A percentile compares a stretch with the other conserved stretches of the same genome.
Conservation (phyloP, 1,139 yeast species). For the Yarrowia galli region DNA sequence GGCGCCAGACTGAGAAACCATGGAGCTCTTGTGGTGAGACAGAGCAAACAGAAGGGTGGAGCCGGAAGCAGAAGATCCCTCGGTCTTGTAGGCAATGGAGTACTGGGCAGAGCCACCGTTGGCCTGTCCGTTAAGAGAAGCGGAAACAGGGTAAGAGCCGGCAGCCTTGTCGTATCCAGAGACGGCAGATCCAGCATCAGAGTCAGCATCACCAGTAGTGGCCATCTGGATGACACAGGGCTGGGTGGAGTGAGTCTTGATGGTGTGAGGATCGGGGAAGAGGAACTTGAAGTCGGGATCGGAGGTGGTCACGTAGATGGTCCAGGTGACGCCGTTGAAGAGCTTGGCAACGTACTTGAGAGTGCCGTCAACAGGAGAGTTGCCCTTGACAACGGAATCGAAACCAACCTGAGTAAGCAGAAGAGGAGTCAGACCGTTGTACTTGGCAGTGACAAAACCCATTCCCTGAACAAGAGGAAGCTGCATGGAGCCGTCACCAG, state of each 20-base stretch:
- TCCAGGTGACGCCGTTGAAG: slow-evolving; percentile 61
- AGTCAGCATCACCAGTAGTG: slow-evolving; percentile 56
- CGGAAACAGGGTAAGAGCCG: slow-evolving; percentile 61
- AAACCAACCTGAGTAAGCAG: slow-evolving; percentile 65
- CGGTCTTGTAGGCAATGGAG: slow-evolving; percentile 59
- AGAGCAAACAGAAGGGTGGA: slow-evolving; percentile 67
- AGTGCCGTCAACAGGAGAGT: slow-evolving; percentile 53
- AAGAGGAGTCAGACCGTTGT: slow-evolving; percentile 64
- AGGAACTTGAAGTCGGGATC: slow-evolving; percentile 34
- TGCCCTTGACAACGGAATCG: slow-evolving; percentile 51
- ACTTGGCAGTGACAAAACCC: slow-evolving; percentile 77
- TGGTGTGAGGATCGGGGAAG: slow-evolving; percentile 53
- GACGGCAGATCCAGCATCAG: slow-evolving; percentile 58
- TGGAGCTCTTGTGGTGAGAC: slow-evolving; percentile 71
- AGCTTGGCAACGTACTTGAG: slow-evolving; percentile 66
- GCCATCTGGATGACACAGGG: slow-evolving; percentile 53
- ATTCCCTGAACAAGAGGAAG: slow-evolving; percentile 70
- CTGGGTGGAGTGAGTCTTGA: slow-evolving; percentile 53
- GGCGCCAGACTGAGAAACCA: slow-evolving; percentile 52
- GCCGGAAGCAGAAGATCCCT: slow-evolving; percentile 62
- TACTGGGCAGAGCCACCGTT: slow-evolving; percentile 57
- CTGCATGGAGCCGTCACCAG: slow-evolving; percentile 47
- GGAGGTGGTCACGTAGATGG: slow-evolving; percentile 59
- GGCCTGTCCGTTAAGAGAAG: slow-evolving; percentile 53
- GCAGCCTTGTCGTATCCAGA: slow-evolving; percentile 63